Evolutionary conservation across 2,329 filamentous ascomycete genomes (phyloP).

Genomic region (Alternaria consortialis): DNA sequence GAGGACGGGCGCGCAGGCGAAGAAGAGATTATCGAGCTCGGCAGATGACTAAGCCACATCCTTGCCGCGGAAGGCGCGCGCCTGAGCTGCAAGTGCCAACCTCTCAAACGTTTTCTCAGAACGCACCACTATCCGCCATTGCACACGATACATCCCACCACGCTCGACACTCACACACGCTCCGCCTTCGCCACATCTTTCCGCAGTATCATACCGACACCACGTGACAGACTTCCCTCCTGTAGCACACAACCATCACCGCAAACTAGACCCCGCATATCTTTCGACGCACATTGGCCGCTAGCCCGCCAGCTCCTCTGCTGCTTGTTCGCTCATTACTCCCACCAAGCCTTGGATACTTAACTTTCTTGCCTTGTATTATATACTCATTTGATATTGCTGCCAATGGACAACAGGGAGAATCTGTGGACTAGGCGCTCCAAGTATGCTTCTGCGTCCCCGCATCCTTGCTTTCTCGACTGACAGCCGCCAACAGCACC

Average conservation of each 20-base stretch:
- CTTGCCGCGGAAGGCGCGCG: slow-evolving; percentile 33
- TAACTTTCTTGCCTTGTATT: slow-evolving; percentile 13
- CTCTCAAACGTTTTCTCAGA: slow-evolving; percentile 42
- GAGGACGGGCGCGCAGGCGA: slow-evolving; percentile 20
- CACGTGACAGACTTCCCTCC: slow-evolving; percentile 9
- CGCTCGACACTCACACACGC: slow-evolving; percentile 15
- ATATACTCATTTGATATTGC: slow-evolving; percentile 18
- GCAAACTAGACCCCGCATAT: slow-evolving; percentile 15
- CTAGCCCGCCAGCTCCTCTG: slow-evolving; percentile 34
- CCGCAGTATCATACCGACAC: slow-evolving; percentile 12
- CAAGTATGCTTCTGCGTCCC: slow-evolving; percentile 67
- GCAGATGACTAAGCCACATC: slow-evolving; percentile 24
- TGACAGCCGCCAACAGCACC: slow-evolving; percentile 64
- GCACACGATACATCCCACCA: slow-evolving; percentile 30
- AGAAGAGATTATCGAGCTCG: slow-evolving; percentile 32
- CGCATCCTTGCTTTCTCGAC: slow-evolving; percentile 27
- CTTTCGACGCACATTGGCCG: slow-evolving; percentile 24
- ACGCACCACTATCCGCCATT: slow-evolving; percentile 30
- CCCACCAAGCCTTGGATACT: slow-evolving; percentile 44
- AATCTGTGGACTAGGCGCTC: slow-evolving; percentile 80
- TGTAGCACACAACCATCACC: slow-evolving; percentile 15
- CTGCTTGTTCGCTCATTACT: slow-evolving; percentile 50
- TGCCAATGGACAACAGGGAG: slow-evolving; percentile 54
- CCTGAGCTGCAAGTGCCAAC: slow-evolving; percentile 33
- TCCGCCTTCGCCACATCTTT: slow-evolving; percentile 8